Base-by-base conservation (phyloP, 2,329 filamentous ascomycete genomes). In the Diaporthe helianthi region DNA sequence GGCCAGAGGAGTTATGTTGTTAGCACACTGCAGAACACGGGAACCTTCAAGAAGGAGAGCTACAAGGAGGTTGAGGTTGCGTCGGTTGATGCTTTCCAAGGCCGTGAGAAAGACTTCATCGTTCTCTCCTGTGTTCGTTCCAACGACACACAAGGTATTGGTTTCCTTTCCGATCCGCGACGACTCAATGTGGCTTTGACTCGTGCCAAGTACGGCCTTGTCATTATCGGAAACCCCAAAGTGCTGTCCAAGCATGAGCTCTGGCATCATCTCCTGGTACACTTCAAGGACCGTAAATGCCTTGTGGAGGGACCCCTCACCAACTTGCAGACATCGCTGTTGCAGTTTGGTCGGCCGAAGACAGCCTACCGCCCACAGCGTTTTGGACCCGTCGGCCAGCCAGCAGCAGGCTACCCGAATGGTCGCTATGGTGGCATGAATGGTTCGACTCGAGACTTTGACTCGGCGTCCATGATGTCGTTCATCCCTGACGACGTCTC, bases 51-150 rank as follows among this genome's bases (percentile, higher is more conserved):
- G 84, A 99, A 99, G 83, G 96, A 99, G 79, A 89, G 92, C 76
- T 99, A 99, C 85, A 98, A 98, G 82, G 95, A 98, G 77, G 95
- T 99, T 29, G 96, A 99, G 80, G 96, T 99, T 49, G 96, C 96
- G 5, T 98, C 95, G 0, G 96, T 99, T 46, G 96, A 99, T 83
- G 96, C 96, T 24, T 99, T 99, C 87, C 96, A 99, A 79, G 96
- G 96, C 65, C 92, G 96, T 84, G 96, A 99, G 82, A 99, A 99
- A 83, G 96, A 99, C 78, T 99, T 97, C 77, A 99, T 99, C 76
- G 94, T 99, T 47, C 85, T 99, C 38, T 98, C 96, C 71, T 99
- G 96, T 78, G 96, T 99, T 63, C 93, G 96, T 78, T 98, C 95
- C 78, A 99, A 99, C 79, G 96, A 99, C 76, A 97, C 98, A 79